Evolutionary conservation across 441 rosid genomes (phyloP), one percentile per base, ranked within the genome.

Genomic region (Erodium texanum): DNA sequence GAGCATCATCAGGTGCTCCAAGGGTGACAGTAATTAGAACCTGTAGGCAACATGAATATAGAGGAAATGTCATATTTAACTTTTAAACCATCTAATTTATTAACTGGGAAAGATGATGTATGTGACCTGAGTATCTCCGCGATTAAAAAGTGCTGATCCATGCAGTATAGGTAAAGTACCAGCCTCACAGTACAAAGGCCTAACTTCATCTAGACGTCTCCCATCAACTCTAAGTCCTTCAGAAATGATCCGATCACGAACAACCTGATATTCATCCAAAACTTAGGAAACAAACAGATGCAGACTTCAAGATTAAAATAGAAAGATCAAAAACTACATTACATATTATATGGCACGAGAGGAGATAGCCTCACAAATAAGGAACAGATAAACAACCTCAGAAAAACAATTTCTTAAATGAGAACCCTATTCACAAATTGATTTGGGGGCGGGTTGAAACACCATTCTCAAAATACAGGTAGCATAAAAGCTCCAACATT

Each of bases 211-310:
- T 68, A 92, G 89, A 75, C 66, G 77, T 78, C 98, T 92, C 62
- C 99, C 98, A 50, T 94, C 99, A 76, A 94, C 86, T 82, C 99
- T 87, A 65, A 78, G 81, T 77, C 99, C 97, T 76, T 88, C 96
- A 52, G 83, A 77, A 76, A 94, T 79, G 71, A 94, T 85, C 81
- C 96, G 89, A 78, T 84, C 83, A 58, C 97, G 97, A 32, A 94
- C 90, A 70, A 92, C 90, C 99, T 93, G 85, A 75, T 62, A 76
- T 73, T 70, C 70, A 68, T 24, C 58, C 67, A 1, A 32, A 32
- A 32, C n/a, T 32, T 32, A 32, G 5, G 36, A 3, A 32, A 32
- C 36, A 3, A 32, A 4, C 36, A 32, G 3, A 32, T 32, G 0
- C 5, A 32, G 36, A 32, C 6, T 32, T 32, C 36, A 32, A 32